Evolutionary conservation across 768 basidiomycete genomes (phyloP).

Genomic region (Lactarius quietus): DNA sequence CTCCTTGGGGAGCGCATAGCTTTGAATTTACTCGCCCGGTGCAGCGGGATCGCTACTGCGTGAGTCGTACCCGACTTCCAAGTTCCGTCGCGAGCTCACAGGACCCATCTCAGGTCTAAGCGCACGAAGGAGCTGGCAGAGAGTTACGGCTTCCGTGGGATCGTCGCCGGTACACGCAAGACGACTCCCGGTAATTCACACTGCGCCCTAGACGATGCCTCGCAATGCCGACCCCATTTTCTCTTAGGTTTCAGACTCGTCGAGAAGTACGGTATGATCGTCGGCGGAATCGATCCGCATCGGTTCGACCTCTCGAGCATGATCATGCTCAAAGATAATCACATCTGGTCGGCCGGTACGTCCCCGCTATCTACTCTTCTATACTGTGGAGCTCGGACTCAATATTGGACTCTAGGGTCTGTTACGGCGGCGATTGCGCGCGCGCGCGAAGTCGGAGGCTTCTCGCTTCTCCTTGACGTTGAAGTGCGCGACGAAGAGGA

Average conservation of each 20-base stretch:
- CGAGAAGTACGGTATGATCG: constrained; percentile 98
- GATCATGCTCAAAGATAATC: constrained; percentile 99
- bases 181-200: constrained; percentile 77
- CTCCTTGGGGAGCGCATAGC: constrained; percentile 92
- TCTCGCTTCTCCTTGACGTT: constrained; percentile 87
- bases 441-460: constrained; percentile 88
- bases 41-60: constrained; percentile 97
- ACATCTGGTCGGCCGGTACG: constrained; percentile 93
- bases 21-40: constrained; percentile 88
- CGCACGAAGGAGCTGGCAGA: constrained; percentile 74
- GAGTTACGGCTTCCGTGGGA: constrained; percentile 76
- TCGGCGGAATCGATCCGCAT: constrained; percentile 95
- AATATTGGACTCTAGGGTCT: constrained; percentile 53
- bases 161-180: constrained; percentile 93
- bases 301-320: constrained; percentile 96
- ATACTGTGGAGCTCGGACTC: not conserved
- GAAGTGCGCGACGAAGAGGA: constrained; percentile 87
- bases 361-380: not conserved
- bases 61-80: constrained; percentile 37
- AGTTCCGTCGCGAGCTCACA: not conserved
- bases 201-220: not conserved
- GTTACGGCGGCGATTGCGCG: constrained; percentile 83
- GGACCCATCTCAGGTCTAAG: constrained; percentile 58
- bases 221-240: not conserved
- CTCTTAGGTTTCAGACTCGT: constrained; percentile 82